Conservation (phyloP, 345 rosid genomes). For the Eucalyptus melliodora region DNA sequence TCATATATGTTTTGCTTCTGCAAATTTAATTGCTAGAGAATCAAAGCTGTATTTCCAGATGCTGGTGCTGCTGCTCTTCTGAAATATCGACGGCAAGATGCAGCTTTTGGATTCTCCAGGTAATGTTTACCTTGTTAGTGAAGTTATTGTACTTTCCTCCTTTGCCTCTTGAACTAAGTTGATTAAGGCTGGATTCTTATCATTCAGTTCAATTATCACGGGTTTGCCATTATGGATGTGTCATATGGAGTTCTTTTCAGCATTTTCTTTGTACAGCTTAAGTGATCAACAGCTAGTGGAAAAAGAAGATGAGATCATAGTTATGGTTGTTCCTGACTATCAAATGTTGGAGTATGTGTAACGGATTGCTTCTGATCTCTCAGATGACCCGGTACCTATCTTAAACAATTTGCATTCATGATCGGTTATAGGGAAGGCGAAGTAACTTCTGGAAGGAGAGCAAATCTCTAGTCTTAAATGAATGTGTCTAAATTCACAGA, state of each 20-base stretch:
- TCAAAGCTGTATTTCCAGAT: conserved; percentile 92
- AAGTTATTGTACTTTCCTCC: background rate
- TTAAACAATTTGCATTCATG: background rate
- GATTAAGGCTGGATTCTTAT: background rate
- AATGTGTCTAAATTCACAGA: background rate
- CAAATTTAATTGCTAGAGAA: conserved; percentile 25
- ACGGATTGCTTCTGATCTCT: conserved; percentile 64
- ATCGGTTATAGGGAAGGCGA: background rate
- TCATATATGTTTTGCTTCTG: background rate
- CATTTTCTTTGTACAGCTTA: conserved; percentile 22
- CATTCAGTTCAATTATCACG: background rate
- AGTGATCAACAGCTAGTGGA: conserved; percentile 84
- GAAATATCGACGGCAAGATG: conserved; percentile 80
- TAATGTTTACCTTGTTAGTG: background rate
- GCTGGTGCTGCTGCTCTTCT: conserved; percentile 96
- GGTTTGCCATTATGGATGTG: conserved; percentile 8
- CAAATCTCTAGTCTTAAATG: background rate
- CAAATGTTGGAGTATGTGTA: conserved; percentile 78
- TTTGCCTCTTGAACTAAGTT: background rate
- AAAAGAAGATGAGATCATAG: conserved; percentile 79
- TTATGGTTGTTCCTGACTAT: conserved; percentile 92
- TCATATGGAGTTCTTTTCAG: background rate
- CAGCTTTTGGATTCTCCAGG: conserved; percentile 86
- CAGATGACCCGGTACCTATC: conserved; percentile 66
- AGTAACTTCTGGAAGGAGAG: background rate